phyloP scores from a whole-genome alignment of 116 monocot species.

The Posidonia oceanica region DNA sequence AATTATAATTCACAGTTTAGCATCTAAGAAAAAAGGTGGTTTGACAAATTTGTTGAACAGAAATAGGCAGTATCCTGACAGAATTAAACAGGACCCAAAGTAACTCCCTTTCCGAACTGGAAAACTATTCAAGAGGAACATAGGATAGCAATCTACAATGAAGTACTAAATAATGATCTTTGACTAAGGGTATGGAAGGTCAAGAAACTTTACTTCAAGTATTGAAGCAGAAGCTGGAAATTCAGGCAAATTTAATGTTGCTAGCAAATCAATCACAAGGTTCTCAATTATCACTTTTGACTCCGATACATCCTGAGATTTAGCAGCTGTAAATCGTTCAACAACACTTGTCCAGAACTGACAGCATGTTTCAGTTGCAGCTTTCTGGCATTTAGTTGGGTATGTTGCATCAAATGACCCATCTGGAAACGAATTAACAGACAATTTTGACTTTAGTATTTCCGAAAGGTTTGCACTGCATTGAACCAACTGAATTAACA shows the following conservation, averaged over 20 bases:
- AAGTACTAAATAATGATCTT: not conserved
- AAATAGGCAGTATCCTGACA: no score
- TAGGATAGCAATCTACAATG: not conserved
- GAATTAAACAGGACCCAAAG: no score
- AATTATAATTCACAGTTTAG: no score
- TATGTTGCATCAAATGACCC: constrained; percentile 45
- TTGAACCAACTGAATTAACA: constrained; percentile 90
- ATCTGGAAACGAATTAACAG: constrained; percentile 43
- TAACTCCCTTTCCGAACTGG: no score
- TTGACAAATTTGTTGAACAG: no score
- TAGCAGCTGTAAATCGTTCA: constrained; percentile 71
- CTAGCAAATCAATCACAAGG: constrained; percentile 79
- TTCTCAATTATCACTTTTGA: constrained; percentile 81
- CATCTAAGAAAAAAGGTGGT: no score
- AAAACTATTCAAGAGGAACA: not conserved
- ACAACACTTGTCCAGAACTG: constrained; percentile 89
- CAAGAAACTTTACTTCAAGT: constrained; percentile 60
- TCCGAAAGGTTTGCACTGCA: constrained; percentile 73
- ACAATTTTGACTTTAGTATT: constrained; percentile 27
- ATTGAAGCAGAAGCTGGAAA: constrained; percentile 91
- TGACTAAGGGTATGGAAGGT: constrained; percentile 9
- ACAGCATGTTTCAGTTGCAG: constrained; percentile 66
- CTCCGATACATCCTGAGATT: constrained; percentile 78
- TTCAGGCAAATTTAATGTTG: constrained; percentile 89
- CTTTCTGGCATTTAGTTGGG: constrained; percentile 53